Conservation (phyloP, 2,329 filamentous ascomycete genomes). For the Macrophomina pseudophaseolina region DNA sequence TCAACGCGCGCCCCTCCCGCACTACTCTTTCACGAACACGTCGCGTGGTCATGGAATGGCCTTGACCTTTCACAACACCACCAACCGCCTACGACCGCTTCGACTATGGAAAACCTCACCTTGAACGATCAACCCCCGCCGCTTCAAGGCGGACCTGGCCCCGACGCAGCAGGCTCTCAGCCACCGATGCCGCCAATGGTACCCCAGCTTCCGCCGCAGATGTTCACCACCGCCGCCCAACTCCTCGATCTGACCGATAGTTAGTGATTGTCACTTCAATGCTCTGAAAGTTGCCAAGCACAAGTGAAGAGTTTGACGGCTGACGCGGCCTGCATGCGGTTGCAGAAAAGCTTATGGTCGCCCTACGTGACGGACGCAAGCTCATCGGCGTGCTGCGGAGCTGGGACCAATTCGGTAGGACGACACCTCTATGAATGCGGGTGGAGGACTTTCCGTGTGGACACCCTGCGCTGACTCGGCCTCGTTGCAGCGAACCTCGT, state of each 20-base stretch:
- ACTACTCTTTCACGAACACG: background rate
- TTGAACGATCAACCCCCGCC: constrained; percentile 26
- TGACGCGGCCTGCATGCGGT: constrained; percentile 20
- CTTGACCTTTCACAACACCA: constrained; percentile 7
- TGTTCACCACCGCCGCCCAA: constrained; percentile 98
- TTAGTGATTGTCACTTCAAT: constrained; percentile 56
- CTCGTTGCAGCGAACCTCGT: constrained; percentile 75
- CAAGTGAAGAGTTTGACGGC: background rate
- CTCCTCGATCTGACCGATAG: constrained; percentile 96
- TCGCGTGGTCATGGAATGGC: constrained; percentile 27
- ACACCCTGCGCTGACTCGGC: background rate
- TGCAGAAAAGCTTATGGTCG: constrained; percentile 90
- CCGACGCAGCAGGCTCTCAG: constrained; percentile 10
- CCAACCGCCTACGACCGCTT: background rate
- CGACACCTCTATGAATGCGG: no score
- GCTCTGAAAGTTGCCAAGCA: background rate
- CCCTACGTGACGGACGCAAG: constrained; percentile 91
- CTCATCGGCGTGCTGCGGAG: constrained; percentile 89
- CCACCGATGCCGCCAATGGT: constrained; percentile 43
- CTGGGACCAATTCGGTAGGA: constrained; percentile 95
- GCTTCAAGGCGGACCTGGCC: constrained; percentile 1
- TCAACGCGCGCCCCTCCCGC: constrained; percentile 15
- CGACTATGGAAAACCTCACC: constrained; percentile 29
- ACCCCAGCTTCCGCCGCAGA: constrained; percentile 83
- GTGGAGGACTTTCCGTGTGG: background rate